These are phyloP conservation scores for Pleurotus giganteus DNA, from an alignment of 768 basidiomycete species.

Conservation along the genomic window DNA sequence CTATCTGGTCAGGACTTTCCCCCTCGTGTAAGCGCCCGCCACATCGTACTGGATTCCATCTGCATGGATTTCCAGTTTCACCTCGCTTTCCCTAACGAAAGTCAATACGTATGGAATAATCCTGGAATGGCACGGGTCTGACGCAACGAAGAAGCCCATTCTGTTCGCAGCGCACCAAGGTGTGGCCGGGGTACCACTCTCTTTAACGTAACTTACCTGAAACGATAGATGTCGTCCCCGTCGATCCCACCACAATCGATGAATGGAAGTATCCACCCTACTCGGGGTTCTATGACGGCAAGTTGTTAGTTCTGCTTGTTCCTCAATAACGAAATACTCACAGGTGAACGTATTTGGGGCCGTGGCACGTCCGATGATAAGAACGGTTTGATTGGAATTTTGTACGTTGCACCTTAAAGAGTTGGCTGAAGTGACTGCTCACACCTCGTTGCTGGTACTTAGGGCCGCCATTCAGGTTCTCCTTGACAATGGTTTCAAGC, in stretches of 20 bases:
- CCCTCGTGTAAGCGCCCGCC: constrained; percentile 54
- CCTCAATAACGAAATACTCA: neutral
- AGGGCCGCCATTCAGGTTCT: constrained; percentile 63
- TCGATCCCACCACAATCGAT: constrained; percentile 50
- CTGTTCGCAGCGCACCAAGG: constrained; percentile 69
- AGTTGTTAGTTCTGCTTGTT: constrained; percentile 1
- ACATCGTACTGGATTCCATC: neutral
- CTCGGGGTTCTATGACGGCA: constrained; percentile 61
- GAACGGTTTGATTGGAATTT: constrained; percentile 59
- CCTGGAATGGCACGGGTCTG: constrained; percentile 68
- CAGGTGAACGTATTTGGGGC: constrained; percentile 56
- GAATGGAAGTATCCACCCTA: constrained; percentile 64
- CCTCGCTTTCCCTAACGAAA: constrained; percentile 55
- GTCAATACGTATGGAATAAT: constrained; percentile 76
- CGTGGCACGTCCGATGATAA: constrained; percentile 78
- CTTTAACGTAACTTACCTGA: neutral
- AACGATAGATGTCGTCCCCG: constrained; percentile 63
- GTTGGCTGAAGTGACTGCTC: neutral
- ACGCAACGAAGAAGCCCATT: constrained; percentile 63
- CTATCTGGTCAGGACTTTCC: constrained; percentile 52
- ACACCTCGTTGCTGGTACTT: neutral
- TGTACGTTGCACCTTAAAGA: constrained; percentile 36
- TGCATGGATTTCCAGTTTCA: constrained; percentile 41
- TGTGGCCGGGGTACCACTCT: constrained; percentile 15
- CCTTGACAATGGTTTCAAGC: constrained; percentile 56